These are phyloP conservation scores for Ustilago nuda DNA, from an alignment of 1,284 basidiomycete species.

Conservation along the genomic window DNA sequence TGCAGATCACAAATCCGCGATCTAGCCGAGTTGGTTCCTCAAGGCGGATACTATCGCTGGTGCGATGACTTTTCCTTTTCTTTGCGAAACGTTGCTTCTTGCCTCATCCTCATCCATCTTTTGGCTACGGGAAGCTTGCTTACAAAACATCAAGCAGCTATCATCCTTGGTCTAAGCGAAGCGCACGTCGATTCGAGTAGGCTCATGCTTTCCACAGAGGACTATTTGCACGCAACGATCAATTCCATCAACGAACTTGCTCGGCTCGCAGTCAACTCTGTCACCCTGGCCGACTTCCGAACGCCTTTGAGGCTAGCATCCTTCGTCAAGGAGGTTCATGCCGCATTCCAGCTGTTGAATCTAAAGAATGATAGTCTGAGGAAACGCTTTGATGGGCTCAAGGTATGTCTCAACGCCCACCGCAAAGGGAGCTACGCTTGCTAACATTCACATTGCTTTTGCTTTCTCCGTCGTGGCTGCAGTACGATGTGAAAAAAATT, in stretches of 20 bases:
- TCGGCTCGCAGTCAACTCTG: slow-evolving; percentile 49
- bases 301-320: slow-evolving; percentile 56
- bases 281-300: slow-evolving; percentile 57
- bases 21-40: slow-evolving; percentile 28
- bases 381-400: slow-evolving; percentile 66
- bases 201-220: slow-evolving; percentile 56
- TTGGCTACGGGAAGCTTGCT: slow-evolving; percentile 45
- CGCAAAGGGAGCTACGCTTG: too few relatives aligned
- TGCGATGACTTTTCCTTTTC: slow-evolving; percentile 38
- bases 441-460: background rate
- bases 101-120: slow-evolving; percentile 33
- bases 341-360: slow-evolving; percentile 66
- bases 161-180: slow-evolving; percentile 30
- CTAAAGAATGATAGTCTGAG: slow-evolving; percentile 66
- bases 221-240: slow-evolving; percentile 63
- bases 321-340: slow-evolving; percentile 65
- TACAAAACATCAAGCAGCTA: slow-evolving; percentile 36
- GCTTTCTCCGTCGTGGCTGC: background rate
- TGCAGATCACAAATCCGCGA: slow-evolving; percentile 3
- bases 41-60: slow-evolving; percentile 40
- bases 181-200: background rate
- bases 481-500: slow-evolving; percentile 68
- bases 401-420: slow-evolving; percentile 32
- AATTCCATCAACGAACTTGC: slow-evolving; percentile 62
- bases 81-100: slow-evolving; percentile 30